Percentiles rank a stretch among this genome's conserved stretches.
Evolutionary conservation across 2,329 filamentous ascomycete species (phyloP).

Genomic region (Zymoseptoria ardabiliae): DNA sequence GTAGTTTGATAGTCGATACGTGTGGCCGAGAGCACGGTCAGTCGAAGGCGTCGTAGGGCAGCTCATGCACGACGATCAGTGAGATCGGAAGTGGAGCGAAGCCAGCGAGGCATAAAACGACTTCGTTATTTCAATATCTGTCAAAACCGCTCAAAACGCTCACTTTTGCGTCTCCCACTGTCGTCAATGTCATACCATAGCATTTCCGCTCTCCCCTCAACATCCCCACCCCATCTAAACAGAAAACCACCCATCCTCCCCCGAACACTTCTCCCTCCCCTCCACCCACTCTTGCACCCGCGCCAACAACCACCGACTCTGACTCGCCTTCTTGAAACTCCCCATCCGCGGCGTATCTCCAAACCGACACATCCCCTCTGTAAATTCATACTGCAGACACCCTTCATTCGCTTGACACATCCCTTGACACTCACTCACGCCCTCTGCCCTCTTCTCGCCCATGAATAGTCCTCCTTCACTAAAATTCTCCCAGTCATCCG

Average conservation of each 20-base stretch:
- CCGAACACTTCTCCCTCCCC: slow-evolving; percentile 5
- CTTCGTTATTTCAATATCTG: too few relatives aligned
- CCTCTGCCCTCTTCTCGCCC: not conserved
- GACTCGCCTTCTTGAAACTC: slow-evolving; percentile 5
- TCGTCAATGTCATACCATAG: too few relatives aligned
- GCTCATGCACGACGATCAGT: too few relatives aligned
- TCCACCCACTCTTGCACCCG: slow-evolving; percentile 8
- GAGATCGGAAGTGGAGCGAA: too few relatives aligned
- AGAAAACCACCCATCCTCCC: slow-evolving; percentile 5
- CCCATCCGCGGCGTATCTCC: slow-evolving; percentile 11
- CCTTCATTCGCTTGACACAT: slow-evolving; percentile 7
- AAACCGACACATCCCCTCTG: slow-evolving; percentile 9
- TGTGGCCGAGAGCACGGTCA: too few relatives aligned
- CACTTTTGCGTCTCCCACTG: too few relatives aligned
- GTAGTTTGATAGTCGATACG: too few relatives aligned
- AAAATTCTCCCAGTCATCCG: slow-evolving; percentile 25
- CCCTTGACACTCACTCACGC: slow-evolving; percentile 8
- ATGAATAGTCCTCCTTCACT: slow-evolving; percentile 6
- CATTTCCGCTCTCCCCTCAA: too few relatives aligned
- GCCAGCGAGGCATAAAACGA: too few relatives aligned
- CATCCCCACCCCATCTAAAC: not conserved
- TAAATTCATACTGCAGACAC: slow-evolving; percentile 13
- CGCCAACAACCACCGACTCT: slow-evolving; percentile 13
- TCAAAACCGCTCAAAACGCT: too few relatives aligned
- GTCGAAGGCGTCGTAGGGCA: too few relatives aligned